Conservation (phyloP, 2,329 filamentous ascomycete species). For the Teratosphaeria pseudoeucalypti region DNA sequence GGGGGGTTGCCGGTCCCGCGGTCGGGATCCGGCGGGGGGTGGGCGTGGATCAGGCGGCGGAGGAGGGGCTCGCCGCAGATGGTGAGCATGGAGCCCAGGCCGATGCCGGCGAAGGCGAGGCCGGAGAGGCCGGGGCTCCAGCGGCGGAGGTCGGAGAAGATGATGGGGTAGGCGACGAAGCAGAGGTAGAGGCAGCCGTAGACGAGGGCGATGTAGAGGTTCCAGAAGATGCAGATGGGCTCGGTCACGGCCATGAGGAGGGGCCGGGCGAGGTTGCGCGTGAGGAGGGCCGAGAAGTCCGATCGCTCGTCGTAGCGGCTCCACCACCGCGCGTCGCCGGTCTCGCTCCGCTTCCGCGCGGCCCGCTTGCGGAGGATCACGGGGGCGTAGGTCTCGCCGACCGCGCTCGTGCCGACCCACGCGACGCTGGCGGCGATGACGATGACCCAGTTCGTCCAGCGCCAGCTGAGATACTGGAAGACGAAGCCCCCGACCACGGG, state of each 20-base stretch:
- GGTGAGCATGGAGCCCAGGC: constrained; percentile 44
- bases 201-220: constrained; percentile 61
- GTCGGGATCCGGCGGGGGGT: constrained; percentile 57
- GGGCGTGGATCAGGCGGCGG: constrained; percentile 65
- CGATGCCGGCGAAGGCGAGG: constrained; percentile 66
- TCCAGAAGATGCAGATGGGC: constrained; percentile 74
- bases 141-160: constrained; percentile 64
- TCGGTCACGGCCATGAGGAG: constrained; percentile 70
- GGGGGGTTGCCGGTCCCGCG: constrained; percentile 55
- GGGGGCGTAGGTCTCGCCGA: constrained; percentile 70
- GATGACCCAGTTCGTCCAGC: constrained; percentile 60
- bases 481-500: constrained; percentile 75
- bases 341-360: constrained; percentile 53
- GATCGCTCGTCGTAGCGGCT: constrained; percentile 66
- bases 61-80: constrained; percentile 56
- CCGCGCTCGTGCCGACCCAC: constrained; percentile 46
- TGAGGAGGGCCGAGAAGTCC: constrained; percentile 56
- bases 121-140: constrained; percentile 67
- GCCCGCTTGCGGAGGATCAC: constrained; percentile 58
- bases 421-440: constrained; percentile 60
- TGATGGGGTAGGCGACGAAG: constrained; percentile 78
- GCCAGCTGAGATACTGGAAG: constrained; percentile 67
- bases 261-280: constrained; percentile 65
- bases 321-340: constrained; percentile 63
- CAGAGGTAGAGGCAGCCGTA: constrained; percentile 84